Percentiles rank a stretch among this genome's conserved stretches.
These are phyloP conservation scores for Neurospora sp. DNA, from an alignment of 495 filamentous ascomycete species.

Conservation along the genomic window DNA sequence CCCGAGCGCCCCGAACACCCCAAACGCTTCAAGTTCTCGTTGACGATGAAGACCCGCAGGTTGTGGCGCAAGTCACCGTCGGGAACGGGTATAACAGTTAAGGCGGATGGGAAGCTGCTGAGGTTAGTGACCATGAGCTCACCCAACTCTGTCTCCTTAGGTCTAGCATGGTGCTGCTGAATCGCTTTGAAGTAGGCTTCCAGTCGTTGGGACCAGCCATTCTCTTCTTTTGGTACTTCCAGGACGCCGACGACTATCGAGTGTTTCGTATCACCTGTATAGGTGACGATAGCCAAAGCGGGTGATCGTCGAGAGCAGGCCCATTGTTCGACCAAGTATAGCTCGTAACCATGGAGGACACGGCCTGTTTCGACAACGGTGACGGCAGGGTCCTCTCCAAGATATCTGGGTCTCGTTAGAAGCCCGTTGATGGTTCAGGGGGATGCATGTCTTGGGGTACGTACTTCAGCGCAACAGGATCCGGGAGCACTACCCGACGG, in stretches of 20 bases:
- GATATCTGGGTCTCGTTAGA: conserved; percentile 43
- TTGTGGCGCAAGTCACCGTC: conserved; percentile 76
- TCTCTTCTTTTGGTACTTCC: conserved; percentile 72
- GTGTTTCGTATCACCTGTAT: conserved; percentile 79
- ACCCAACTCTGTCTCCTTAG: conserved; percentile 73
- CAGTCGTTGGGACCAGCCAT: conserved; percentile 67
- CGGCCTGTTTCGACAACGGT: conserved; percentile 60
- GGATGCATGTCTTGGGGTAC: conserved; percentile 1
- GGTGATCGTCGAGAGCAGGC: conserved; percentile 84
- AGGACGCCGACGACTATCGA: conserved; percentile 69
- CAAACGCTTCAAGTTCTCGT: conserved; percentile 85
- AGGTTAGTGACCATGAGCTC: conserved; percentile 91
- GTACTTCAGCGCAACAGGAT: conserved; percentile 59
- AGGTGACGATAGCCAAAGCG: conserved; percentile 86
- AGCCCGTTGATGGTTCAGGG: neutral
- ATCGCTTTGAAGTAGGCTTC: conserved; percentile 80
- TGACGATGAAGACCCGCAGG: conserved; percentile 81
- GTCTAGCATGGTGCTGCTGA: conserved; percentile 70
- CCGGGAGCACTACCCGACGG: conserved; percentile 55
- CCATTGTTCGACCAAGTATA: conserved; percentile 98
- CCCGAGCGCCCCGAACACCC: conserved; percentile 86
- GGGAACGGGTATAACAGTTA: conserved; percentile 83
- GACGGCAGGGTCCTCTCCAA: conserved; percentile 77
- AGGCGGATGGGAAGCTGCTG: conserved; percentile 74
- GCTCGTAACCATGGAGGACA: conserved; percentile 72